phyloP scores from a whole-genome alignment of 495 filamentous ascomycete genomes.

The Talaromyces thailandensis region DNA sequence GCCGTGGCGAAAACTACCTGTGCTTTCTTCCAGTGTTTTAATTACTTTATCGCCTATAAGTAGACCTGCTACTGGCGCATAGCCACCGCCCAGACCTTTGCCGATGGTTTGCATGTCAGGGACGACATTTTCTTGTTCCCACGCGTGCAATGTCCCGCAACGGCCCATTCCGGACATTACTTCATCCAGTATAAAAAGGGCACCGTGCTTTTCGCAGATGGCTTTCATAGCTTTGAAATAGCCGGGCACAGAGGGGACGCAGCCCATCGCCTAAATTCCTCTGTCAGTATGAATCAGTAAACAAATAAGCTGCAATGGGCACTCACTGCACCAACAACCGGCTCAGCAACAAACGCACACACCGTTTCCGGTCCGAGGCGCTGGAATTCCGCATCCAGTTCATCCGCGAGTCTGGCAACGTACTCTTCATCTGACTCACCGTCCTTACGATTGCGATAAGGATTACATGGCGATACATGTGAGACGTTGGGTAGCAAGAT shows the following conservation, averaged over 20 bases:
- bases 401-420: constrained; percentile 50
- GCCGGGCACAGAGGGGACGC: constrained; percentile 51
- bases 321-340: constrained; percentile 51
- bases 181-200: constrained; percentile 65
- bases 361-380: constrained; percentile 62
- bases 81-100: constrained; percentile 61
- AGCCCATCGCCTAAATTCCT: constrained; percentile 39
- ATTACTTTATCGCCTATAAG: constrained; percentile 46
- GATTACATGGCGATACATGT: constrained; percentile 61
- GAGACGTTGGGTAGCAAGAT: constrained; percentile 52
- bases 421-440: constrained; percentile 39
- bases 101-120: constrained; percentile 65
- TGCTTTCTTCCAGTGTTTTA: constrained; percentile 40
- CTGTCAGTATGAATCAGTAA: background rate
- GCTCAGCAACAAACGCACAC: constrained; percentile 69
- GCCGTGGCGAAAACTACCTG: constrained; percentile 45
- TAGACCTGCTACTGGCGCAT: constrained; percentile 52
- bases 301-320: background rate
- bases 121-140: constrained; percentile 52
- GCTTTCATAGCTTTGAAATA: constrained; percentile 56
- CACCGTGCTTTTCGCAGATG: constrained; percentile 56
- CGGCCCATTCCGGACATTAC: constrained; percentile 76
- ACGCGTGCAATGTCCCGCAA: constrained; percentile 57
- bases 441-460: constrained; percentile 46
- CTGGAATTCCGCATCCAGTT: constrained; percentile 69